Base-by-base conservation (phyloP, 2,329 filamentous ascomycete species). In the Epichloe festucae region DNA sequence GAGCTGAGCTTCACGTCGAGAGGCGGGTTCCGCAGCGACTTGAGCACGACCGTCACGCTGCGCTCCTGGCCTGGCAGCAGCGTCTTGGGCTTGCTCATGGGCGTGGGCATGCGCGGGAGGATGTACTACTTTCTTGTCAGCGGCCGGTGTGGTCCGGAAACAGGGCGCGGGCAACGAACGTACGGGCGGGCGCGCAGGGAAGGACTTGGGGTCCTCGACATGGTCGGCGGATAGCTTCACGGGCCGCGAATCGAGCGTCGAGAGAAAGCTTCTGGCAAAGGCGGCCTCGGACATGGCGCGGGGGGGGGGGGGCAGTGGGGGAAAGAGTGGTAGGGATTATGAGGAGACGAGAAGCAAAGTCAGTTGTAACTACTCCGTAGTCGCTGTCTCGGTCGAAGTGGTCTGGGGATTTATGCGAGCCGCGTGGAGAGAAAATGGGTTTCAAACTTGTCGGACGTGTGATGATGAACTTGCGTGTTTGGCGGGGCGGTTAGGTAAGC, bases 201-300 rank as follows among this genome's bases (percentile, higher is more conserved):
- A 90, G 58, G 77, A 81, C 61, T 82, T 83, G 48, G 88, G 82
- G 64, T 96, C 88, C 69, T 91, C 87, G 67, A 94, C 83, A 80
- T 96, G 86, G 67, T 97, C 89, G 57, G 87, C 75, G n/a, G 85
- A 82, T 56, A 97, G 79, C 73, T 90, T 94, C 60, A 82, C 68
- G 7, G 89, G 85, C 48, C 84, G 82, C 54, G 82, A 79, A 69
- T 95, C 89, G 56, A 97, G 79, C 21, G 81, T 78, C 49, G 82
- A 74, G 59, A 98, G 82, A 69, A 95, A 96, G 35, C 81, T 76
- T 69, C 86, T 89, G 60, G 89, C 85, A 67, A 96, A 97, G 48
- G 81, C 73, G 54, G 90, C 70, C 76, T 96, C 90, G n/a, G 85
- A 77, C 85, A 90, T 90, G 58, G 54, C 3, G 17, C 65, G 63